Conservation (phyloP, 2,329 filamentous ascomycete genomes). For the Gliomastix tumulicola region DNA sequence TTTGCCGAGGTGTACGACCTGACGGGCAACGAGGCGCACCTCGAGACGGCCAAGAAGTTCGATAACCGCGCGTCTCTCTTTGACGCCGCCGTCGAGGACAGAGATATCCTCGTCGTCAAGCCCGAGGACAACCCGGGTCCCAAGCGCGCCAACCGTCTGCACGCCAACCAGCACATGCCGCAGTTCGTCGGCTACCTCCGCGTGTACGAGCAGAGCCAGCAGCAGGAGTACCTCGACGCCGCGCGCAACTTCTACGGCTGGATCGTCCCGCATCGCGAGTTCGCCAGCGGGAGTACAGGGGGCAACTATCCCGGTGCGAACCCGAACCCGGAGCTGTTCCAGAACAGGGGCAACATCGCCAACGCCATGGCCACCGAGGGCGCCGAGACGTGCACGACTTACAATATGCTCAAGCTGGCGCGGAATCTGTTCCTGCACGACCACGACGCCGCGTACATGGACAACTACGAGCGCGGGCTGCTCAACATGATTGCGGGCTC, state of each 20-base stretch:
- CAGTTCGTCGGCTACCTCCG: slow-evolving; percentile 22
- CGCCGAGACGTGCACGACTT: slow-evolving; percentile 22
- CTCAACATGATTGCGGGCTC: slow-evolving; percentile 24
- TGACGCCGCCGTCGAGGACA: slow-evolving; percentile 16
- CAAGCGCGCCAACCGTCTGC: slow-evolving; percentile 16
- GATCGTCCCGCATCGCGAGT: slow-evolving; percentile 20
- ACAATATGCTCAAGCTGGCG: slow-evolving; percentile 22
- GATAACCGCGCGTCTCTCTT: slow-evolving; percentile 22
- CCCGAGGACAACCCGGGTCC: slow-evolving; percentile 17
- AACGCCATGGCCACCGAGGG: slow-evolving; percentile 16
- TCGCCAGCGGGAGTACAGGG: slow-evolving; percentile 18
- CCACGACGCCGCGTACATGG: slow-evolving; percentile 22
- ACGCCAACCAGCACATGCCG: slow-evolving; percentile 21
- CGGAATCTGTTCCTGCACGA: slow-evolving; percentile 22
- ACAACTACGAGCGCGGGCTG: slow-evolving; percentile 21
- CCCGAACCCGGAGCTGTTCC: slow-evolving; percentile 21
- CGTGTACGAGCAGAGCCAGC: slow-evolving; percentile 18
- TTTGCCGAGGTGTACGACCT: slow-evolving; percentile 21
- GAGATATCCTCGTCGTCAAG: slow-evolving; percentile 19
- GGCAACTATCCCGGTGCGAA: slow-evolving; percentile 20
- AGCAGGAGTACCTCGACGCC: slow-evolving; percentile 17
- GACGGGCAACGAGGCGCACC: slow-evolving; percentile 16
- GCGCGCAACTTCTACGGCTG: slow-evolving; percentile 24
- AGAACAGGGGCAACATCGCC: slow-evolving; percentile 34
- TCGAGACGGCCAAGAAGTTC: slow-evolving; percentile 20